Percentiles rank a stretch among this genome's conserved stretches.
Conservation (phyloP, 73 alveolate genomes). For the Blepharisma stoltei region DNA sequence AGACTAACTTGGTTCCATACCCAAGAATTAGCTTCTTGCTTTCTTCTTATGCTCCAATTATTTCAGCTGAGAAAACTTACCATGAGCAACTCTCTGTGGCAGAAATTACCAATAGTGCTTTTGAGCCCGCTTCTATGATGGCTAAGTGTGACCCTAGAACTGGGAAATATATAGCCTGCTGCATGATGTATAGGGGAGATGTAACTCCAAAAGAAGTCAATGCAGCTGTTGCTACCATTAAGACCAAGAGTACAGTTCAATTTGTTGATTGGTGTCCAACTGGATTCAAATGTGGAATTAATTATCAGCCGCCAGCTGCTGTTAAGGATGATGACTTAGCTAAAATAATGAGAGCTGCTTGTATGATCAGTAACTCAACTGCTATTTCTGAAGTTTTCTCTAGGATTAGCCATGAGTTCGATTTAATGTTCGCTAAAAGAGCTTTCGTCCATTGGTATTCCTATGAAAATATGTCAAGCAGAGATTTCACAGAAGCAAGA, state of each 20-base stretch:
- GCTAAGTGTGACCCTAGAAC: conserved; percentile 39
- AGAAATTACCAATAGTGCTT: conserved; percentile 39
- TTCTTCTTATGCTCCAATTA: conserved; percentile 55
- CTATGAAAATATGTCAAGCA: conserved; percentile 71
- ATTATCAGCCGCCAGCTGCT: conserved; percentile 95
- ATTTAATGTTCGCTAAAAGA: conserved; percentile 61
- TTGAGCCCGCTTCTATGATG: conserved; percentile 36
- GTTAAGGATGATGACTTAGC: conserved; percentile 98
- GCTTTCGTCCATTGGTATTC: conserved; percentile 73
- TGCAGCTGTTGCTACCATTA: conserved; percentile 64
- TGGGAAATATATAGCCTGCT: conserved; percentile 54
- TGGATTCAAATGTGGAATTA: conserved; percentile 96
- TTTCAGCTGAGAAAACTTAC: conserved; percentile 53
- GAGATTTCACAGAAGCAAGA: conserved; percentile 63
- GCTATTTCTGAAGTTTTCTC: conserved; percentile 69
- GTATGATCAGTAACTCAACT: conserved; percentile 59
- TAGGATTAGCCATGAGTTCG: conserved; percentile 67
- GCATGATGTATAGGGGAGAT: conserved; percentile 56
- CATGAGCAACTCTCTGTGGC: conserved; percentile 31
- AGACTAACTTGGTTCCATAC: conserved; percentile 53
- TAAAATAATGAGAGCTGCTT: conserved; percentile 85
- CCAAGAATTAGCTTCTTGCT: conserved; percentile 60
- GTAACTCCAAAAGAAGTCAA: conserved; percentile 70
- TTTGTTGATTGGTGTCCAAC: conserved; percentile 99
- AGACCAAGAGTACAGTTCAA: conserved; percentile 93